Base-by-base conservation (phyloP, 2,329 filamentous ascomycete species). In the Aspergillus chevalieri region DNA sequence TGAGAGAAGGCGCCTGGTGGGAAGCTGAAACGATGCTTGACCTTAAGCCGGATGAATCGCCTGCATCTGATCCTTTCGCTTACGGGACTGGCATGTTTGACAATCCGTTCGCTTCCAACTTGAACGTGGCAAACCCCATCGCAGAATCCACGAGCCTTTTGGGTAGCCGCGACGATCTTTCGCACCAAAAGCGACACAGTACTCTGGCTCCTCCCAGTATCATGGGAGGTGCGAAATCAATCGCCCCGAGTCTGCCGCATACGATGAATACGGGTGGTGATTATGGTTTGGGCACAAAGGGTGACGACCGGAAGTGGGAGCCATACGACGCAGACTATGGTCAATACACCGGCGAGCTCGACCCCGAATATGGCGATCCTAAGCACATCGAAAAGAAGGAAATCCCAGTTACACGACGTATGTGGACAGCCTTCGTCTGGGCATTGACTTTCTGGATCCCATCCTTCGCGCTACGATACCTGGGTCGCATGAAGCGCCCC, bases 1-100 rank as follows among this genome's bases (percentile, higher is more conserved):
- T 97, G 76, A 83, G 92, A 45, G 93, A 98, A 70, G 80, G 76
- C 50, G 87, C 91, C 2, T 98, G 93, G 92, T 97, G 92, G 92
- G 92, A 97, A 70, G 92, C 91, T 4, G 93, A 98, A 72, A 88
- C 82, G 53, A 95, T 96, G 87, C 83, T 97, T 24, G 93, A 98
- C 63, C 77, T 94, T 60, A 92, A 93, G 69, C 82, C 85, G 1
- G 75, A 79, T 47, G 80, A 83, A 26, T 65, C 69, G 19, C 65
- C 66, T 2, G 38, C 49, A 15, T 36, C 57, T 3, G 71, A 73
- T 44, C 72, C 74, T 3, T 75, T 77, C 51, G 75, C 80, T 65
- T 72, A 80, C 51, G 76, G 74, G 24, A 77, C 78, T 24, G 78
- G 74, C 42, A 80, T 80, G 52, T 80, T 91, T 56, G 88, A 91